These are phyloP conservation scores for Gracilaria caudata DNA, from an alignment of 23 red algal genomes.

Conservation along the genomic window DNA sequence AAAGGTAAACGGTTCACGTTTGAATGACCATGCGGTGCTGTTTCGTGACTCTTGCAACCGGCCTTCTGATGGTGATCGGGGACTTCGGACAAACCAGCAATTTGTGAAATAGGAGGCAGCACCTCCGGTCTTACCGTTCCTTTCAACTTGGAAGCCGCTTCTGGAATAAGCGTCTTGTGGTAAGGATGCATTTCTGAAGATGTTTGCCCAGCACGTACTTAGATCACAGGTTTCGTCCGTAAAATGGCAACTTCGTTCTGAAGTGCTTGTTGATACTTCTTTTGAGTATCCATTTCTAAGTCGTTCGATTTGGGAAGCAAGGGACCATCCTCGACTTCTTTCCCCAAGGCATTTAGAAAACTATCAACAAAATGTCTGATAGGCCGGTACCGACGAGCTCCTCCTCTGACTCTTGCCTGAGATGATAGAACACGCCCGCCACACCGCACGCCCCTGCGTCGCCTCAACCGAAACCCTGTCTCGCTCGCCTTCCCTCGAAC, in stretches of 20 bases:
- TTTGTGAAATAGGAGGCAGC: constrained; percentile 6
- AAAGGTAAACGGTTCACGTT: constrained; percentile 31
- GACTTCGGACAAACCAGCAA: background rate
- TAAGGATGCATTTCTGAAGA: constrained; percentile 8
- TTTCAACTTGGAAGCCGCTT: constrained; percentile 9
- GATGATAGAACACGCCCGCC: too few relatives aligned
- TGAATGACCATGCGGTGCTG: constrained; percentile 8
- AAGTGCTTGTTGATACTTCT: constrained; percentile 15
- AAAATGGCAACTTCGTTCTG: background rate
- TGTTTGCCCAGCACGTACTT: background rate
- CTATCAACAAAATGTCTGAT: constrained; percentile 28
- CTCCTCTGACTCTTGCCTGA: constrained; percentile 25
- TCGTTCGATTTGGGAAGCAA: constrained; percentile 16
- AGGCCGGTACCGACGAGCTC: constrained; percentile 24
- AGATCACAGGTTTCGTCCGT: background rate
- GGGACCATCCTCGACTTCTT: constrained; percentile 23
- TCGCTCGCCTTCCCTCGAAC: too few relatives aligned
- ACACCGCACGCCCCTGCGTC: too few relatives aligned
- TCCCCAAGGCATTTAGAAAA: constrained; percentile 10
- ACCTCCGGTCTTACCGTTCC: constrained; percentile 1
- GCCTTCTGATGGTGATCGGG: constrained; percentile 43
- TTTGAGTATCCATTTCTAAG: background rate
- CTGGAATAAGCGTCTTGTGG: constrained; percentile 27
- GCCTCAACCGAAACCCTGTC: too few relatives aligned
- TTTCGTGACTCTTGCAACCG: constrained; percentile 48